Conservation (phyloP, 192 early-diverging fungal genomes). For the Backusella mclennaniae region DNA sequence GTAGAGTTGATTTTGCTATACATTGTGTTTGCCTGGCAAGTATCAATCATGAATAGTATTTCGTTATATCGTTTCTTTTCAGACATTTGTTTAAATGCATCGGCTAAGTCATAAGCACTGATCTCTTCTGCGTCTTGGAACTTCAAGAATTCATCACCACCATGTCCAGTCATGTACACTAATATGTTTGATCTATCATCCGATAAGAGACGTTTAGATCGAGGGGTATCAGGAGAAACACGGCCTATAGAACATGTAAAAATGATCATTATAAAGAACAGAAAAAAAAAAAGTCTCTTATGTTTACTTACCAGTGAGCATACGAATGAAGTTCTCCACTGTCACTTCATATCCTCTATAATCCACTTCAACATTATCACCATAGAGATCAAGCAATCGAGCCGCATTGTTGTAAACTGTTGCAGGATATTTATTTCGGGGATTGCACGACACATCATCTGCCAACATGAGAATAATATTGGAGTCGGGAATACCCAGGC, state of each 20-base stretch:
- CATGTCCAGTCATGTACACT: conserved; percentile 99
- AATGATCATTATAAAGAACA: neutral
- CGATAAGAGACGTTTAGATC: conserved; percentile 91
- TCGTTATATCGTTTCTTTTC: conserved; percentile 96
- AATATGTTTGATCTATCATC: conserved; percentile 96
- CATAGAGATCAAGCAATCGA: conserved; percentile 85
- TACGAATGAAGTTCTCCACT: conserved; percentile 96
- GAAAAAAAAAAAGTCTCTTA: too few species aligned
- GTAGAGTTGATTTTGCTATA: conserved; percentile 91
- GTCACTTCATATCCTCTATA: conserved; percentile 99
- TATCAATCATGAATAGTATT: conserved; percentile 98
- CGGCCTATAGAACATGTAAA: conserved; percentile 55
- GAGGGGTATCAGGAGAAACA: conserved; percentile 81
- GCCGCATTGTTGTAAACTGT: conserved; percentile 92
- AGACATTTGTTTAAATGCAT: conserved; percentile 97
- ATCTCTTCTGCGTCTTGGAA: conserved; percentile 99
- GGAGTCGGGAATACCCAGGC: conserved; percentile 96
- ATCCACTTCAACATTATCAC: conserved; percentile 97
- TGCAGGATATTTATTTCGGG: conserved; percentile 88
- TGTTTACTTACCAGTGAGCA: conserved; percentile 71
- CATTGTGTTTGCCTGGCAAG: conserved; percentile 98
- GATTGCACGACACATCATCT: conserved; percentile 98
- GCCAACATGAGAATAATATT: conserved; percentile 99
- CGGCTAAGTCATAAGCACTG: conserved; percentile 91
- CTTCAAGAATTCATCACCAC: conserved; percentile 98